A percentile compares a stretch with the other conserved stretches of the same genome.
These are phyloP conservation scores for Ceratobasidium sp. DNA, from an alignment of 1,284 basidiomycete species.

Conservation along the genomic window DNA sequence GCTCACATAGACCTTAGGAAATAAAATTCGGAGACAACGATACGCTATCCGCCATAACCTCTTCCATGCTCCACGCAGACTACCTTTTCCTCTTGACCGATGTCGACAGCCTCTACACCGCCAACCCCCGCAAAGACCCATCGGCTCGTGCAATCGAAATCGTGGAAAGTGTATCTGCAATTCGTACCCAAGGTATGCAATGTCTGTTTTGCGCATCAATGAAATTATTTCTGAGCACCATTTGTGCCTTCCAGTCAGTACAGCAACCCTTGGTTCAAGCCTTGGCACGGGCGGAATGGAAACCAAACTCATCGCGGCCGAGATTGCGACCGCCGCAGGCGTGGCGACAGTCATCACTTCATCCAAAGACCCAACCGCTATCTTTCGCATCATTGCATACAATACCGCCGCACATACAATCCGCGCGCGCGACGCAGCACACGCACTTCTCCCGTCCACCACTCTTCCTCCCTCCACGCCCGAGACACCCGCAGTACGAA, in stretches of 20 bases:
- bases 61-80: conserved; percentile 96
- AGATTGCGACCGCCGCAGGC: conserved; percentile 94
- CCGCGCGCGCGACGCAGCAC: conserved; percentile 31
- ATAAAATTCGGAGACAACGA: conserved; percentile 99
- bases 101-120: conserved; percentile 94
- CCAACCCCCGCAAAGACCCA: conserved; percentile 92
- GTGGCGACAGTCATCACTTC: conserved; percentile 93
- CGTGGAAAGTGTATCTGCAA: conserved; percentile 82
- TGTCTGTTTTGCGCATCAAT: neutral
- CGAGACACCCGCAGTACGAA: conserved; percentile 39
- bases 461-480: conserved; percentile 47
- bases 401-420: conserved; percentile 55
- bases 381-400: conserved; percentile 83
- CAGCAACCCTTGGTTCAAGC: conserved; percentile 87
- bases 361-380: conserved; percentile 78
- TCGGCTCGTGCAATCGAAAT: conserved; percentile 79
- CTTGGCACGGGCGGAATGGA: conserved; percentile 99
- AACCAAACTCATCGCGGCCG: conserved; percentile 97
- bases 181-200: conserved; percentile 77
- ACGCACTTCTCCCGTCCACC: conserved; percentile 51
- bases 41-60: conserved; percentile 94
- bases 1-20: conserved; percentile 65
- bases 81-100: conserved; percentile 97
- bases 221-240: neutral
- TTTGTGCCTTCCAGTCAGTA: conserved; percentile 68